phyloP scores from a whole-genome alignment of 2,329 filamentous ascomycete species.

The Epichloe gansuensis region DNA sequence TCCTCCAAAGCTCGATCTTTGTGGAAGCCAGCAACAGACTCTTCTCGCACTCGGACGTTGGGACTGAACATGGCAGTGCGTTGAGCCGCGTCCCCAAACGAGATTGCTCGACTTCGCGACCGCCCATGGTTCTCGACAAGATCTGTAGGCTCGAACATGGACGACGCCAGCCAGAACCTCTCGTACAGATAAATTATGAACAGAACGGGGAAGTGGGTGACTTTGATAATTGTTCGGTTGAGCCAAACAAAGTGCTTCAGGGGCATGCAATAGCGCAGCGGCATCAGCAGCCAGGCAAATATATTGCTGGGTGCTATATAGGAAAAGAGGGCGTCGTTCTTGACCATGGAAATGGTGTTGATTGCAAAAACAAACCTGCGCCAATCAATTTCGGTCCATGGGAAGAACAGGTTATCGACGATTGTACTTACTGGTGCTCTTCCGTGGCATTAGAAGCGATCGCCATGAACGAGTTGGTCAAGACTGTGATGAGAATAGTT shows the following conservation, averaged over 20 bases:
- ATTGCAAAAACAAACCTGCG: constrained; percentile 76
- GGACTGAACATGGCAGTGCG: constrained; percentile 61
- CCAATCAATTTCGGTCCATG: constrained; percentile 5
- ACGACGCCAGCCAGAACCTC: constrained; percentile 60
- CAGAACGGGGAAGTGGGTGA: constrained; percentile 78
- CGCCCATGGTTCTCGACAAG: constrained; percentile 61
- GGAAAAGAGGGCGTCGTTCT: constrained; percentile 91
- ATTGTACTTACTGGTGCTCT: constrained; percentile 55
- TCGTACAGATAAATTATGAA: constrained; percentile 85
- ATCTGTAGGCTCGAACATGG: constrained; percentile 73
- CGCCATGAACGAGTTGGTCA: constrained; percentile 92
- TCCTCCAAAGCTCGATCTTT: constrained; percentile 87
- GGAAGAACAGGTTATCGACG: not conserved
- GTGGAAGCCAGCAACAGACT: constrained; percentile 76
- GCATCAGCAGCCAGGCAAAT: constrained; percentile 79
- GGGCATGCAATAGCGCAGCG: constrained; percentile 67
- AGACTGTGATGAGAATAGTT: constrained; percentile 87
- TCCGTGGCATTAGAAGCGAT: constrained; percentile 89
- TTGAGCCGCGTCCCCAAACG: constrained; percentile 44
- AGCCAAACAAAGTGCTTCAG: constrained; percentile 71
- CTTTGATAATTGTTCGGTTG: constrained; percentile 84
- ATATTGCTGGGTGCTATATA: constrained; percentile 89
- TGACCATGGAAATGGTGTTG: constrained; percentile 96
- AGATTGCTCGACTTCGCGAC: constrained; percentile 35
- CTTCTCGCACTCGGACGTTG: constrained; percentile 60